Evolutionary conservation across 179 eudicot genomes (phyloP).

Genomic region (Spergularia azorica): DNA sequence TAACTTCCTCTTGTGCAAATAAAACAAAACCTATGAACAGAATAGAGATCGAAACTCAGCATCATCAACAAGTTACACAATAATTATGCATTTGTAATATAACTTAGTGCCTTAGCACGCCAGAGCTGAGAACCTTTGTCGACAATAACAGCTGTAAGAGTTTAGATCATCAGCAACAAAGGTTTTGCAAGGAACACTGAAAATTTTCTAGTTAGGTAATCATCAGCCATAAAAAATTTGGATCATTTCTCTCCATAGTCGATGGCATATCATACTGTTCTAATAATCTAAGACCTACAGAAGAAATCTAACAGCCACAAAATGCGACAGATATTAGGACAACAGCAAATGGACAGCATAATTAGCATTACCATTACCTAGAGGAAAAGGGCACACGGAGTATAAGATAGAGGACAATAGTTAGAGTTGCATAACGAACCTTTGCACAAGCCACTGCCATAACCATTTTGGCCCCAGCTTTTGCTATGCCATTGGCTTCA

Average conservation of each 20-base stretch:
- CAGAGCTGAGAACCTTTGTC: too few species aligned
- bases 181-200: background rate
- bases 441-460: slow-evolving; percentile 99
- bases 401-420: background rate
- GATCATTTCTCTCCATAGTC: background rate
- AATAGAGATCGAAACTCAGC: background rate
- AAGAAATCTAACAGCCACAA: background rate
- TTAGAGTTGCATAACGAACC: slow-evolving; percentile 33
- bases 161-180: background rate
- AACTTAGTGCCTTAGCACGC: too few species aligned
- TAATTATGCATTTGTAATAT: too few species aligned
- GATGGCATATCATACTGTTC: background rate
- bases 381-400: background rate
- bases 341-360: background rate
- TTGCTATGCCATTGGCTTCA: slow-evolving; percentile 96
- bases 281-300: background rate
- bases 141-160: background rate
- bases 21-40: background rate
- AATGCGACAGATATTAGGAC: background rate
- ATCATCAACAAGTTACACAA: too few species aligned
- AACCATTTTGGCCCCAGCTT: slow-evolving; percentile 99
- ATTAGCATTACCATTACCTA: background rate
- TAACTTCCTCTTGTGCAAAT: background rate
- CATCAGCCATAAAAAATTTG: background rate
- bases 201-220: background rate